A percentile compares a stretch with the other conserved stretches of the same genome.
These are phyloP conservation scores for Stellera chamaejasme DNA, from an alignment of 345 rosid species.

Conservation along the genomic window DNA sequence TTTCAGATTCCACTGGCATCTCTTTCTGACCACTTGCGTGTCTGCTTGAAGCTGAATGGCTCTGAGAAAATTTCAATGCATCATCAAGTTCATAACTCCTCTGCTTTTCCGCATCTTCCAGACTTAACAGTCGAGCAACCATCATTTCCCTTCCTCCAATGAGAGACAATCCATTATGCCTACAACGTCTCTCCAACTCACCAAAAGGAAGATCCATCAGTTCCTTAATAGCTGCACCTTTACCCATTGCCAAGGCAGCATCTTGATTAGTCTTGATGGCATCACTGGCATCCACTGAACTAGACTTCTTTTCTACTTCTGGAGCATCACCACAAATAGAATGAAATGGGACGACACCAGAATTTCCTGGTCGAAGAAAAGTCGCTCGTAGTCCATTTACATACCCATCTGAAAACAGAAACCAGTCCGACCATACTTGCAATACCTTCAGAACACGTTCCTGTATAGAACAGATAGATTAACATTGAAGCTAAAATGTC, in stretches of 20 bases:
- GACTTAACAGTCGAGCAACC: slow-evolving; percentile 88
- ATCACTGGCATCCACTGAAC: slow-evolving; percentile 35
- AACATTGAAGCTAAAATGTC: neutral
- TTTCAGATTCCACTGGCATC: slow-evolving; percentile 37
- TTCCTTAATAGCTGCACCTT: slow-evolving; percentile 87
- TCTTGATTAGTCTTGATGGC: slow-evolving; percentile 57
- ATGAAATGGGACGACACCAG: slow-evolving; percentile 81
- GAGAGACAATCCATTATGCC: slow-evolving; percentile 96
- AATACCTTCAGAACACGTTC: slow-evolving; percentile 94
- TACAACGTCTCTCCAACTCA: slow-evolving; percentile 96
- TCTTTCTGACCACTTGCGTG: slow-evolving; percentile 44
- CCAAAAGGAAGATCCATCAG: slow-evolving; percentile 77
- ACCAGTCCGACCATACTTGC: slow-evolving; percentile 99
- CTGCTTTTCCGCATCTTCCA: slow-evolving; percentile 93
- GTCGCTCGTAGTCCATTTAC: slow-evolving; percentile 92
- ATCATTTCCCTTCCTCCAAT: slow-evolving; percentile 95
- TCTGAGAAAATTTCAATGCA: slow-evolving; percentile 53
- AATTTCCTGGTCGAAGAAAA: slow-evolving; percentile 79
- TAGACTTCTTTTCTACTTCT: slow-evolving; percentile 60
- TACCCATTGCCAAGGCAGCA: slow-evolving; percentile 92
- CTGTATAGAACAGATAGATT: slow-evolving; percentile 28
- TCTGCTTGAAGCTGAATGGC: slow-evolving; percentile 42
- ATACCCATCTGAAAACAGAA: slow-evolving; percentile 98
- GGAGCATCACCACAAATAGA: slow-evolving; percentile 87
- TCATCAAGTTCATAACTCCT: slow-evolving; percentile 73